phyloP scores from a whole-genome alignment of 441 rosid genomes.

The Melastoma candidum region DNA sequence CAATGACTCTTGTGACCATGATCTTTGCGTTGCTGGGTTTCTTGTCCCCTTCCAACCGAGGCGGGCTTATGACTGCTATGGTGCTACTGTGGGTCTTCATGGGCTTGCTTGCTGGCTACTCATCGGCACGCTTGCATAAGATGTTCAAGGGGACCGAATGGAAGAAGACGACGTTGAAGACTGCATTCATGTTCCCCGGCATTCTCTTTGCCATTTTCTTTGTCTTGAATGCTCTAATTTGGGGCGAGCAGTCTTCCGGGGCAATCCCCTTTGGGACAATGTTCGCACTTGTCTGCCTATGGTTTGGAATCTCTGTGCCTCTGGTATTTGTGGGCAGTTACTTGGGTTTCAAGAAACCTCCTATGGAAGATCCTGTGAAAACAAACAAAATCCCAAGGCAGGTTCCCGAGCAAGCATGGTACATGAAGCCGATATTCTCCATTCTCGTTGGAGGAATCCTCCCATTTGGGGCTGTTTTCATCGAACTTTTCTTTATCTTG shows the following conservation, averaged over 20 bases:
- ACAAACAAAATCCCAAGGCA: conserved; percentile 91
- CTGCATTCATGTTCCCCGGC: conserved; percentile 90
- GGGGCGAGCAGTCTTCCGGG: conserved; percentile 94
- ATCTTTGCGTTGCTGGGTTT: conserved; percentile 88
- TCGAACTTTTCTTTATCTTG: conserved; percentile 93
- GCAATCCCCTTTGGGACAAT: conserved; percentile 94
- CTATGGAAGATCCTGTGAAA: conserved; percentile 83
- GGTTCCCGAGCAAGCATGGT: conserved; percentile 97
- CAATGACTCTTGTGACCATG: conserved; percentile 94
- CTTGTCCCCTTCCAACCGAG: conserved; percentile 89
- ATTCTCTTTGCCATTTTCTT: conserved; percentile 75
- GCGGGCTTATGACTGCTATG: conserved; percentile 99
- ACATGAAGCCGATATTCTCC: conserved; percentile 86
- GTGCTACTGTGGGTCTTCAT: conserved; percentile 96
- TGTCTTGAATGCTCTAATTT: conserved; percentile 72
- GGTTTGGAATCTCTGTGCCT: conserved; percentile 96
- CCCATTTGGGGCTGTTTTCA: conserved; percentile 93
- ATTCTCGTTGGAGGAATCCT: conserved; percentile 91
- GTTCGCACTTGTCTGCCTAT: conserved; percentile 89
- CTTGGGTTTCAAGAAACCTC: conserved; percentile 87
- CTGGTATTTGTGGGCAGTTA: conserved; percentile 90
- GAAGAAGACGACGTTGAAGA: conserved; percentile 83
- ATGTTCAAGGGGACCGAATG: conserved; percentile 93
- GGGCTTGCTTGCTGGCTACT: conserved; percentile 89
- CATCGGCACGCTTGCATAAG: conserved; percentile 78